Conservation (phyloP, 1,284 basidiomycete genomes). For the Takashimella koratensis region DNA sequence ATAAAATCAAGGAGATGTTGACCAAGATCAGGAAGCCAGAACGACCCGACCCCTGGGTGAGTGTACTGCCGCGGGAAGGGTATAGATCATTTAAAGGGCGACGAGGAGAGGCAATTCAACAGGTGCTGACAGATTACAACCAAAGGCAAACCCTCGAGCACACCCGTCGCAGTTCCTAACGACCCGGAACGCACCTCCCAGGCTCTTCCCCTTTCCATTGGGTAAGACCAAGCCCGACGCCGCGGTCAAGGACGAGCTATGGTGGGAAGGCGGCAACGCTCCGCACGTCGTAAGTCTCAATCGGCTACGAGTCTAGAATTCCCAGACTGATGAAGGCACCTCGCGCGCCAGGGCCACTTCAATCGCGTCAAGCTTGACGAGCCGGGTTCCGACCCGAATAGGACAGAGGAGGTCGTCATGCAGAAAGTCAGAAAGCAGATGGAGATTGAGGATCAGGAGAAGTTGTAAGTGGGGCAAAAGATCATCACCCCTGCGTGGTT, state of each 20-base stretch:
- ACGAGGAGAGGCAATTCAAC: too few relatives aligned
- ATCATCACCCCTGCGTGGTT: too few relatives aligned
- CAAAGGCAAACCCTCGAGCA: constrained; percentile 35
- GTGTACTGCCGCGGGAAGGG: constrained; percentile 7
- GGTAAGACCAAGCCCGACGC: constrained; percentile 34
- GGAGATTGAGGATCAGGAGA: constrained; percentile 24
- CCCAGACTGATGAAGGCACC: too few relatives aligned
- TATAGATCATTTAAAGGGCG: neutral
- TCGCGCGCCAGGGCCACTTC: constrained; percentile 41
- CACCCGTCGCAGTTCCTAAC: constrained; percentile 39
- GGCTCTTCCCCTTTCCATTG: constrained; percentile 37
- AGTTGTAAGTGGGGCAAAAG: too few relatives aligned
- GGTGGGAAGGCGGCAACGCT: constrained; percentile 44
- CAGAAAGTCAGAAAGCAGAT: constrained; percentile 26
- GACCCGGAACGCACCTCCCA: constrained; percentile 31
- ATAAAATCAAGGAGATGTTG: constrained; percentile 11
- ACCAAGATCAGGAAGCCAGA: constrained; percentile 12
- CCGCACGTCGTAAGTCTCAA: constrained; percentile 40
- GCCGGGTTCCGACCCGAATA: constrained; percentile 12
- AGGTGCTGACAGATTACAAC: too few relatives aligned
- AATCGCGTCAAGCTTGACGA: constrained; percentile 27
- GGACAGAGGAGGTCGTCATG: constrained; percentile 15
- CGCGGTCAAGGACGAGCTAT: constrained; percentile 34
- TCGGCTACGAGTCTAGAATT: too few relatives aligned
- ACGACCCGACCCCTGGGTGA: constrained; percentile 26